Evolutionary conservation across 2,329 filamentous ascomycete genomes (phyloP).

Genomic region (Aspergillus neotritici): DNA sequence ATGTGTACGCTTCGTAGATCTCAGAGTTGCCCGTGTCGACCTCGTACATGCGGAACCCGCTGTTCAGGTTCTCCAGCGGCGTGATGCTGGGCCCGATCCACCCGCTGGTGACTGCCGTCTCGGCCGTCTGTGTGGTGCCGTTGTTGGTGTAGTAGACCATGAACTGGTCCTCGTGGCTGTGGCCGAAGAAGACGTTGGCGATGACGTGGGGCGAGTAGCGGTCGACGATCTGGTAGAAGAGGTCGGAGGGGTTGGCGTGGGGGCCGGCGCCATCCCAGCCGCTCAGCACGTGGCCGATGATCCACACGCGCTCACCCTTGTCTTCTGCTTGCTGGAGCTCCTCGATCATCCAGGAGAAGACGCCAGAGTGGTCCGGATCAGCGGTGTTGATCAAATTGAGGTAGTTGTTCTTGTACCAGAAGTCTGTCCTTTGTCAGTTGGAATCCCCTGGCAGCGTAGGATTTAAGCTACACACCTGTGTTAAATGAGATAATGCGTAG

Average conservation of each 20-base stretch:
- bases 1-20: conserved; percentile 51
- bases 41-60: conserved; percentile 50
- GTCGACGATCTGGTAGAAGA: conserved; percentile 52
- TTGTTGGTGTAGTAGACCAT: conserved; percentile 53
- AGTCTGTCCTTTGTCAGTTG: conserved; percentile 11
- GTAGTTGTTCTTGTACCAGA: conserved; percentile 36
- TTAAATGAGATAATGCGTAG: conserved; percentile 51
- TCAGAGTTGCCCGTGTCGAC: conserved; percentile 52
- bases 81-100: conserved; percentile 51
- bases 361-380: conserved; percentile 47
- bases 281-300: conserved; percentile 50
- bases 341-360: conserved; percentile 46
- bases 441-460: too few species aligned
- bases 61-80: conserved; percentile 51
- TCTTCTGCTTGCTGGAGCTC: conserved; percentile 52
- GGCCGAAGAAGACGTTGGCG: conserved; percentile 51
- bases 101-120: conserved; percentile 44
- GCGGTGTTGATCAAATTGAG: conserved; percentile 50
- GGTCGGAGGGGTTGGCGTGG: conserved; percentile 48
- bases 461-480: conserved; percentile 31
- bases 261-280: conserved; percentile 54
- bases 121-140: conserved; percentile 38
- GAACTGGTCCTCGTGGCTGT: conserved; percentile 52
- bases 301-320: conserved; percentile 49
- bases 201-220: conserved; percentile 53